Base-by-base conservation (phyloP, 345 rosid species). In the Geranium brycei region DNA sequence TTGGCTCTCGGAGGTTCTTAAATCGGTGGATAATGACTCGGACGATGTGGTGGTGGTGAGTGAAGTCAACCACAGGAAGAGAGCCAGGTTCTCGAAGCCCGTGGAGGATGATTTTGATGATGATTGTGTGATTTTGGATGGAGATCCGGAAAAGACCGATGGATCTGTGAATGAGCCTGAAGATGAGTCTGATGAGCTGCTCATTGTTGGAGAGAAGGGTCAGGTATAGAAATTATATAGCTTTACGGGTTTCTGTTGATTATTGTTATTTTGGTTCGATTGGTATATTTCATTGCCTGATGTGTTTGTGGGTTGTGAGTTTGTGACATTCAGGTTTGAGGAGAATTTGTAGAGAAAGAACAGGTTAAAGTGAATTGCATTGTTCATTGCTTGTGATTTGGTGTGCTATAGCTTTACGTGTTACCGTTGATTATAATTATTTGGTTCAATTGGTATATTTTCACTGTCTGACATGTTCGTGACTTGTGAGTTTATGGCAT, bases 101-200 rank as follows among this genome's bases (percentile, higher is more conserved):
- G 19, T 57, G 38, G 65, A 38, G 11, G 23, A 14, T 19, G 75
- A 62, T 2, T 81, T 69, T 17, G 87, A 86, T 31, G 85, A 80
- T 40, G 91, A 86, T 69, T 86, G 85, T 63, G 77, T 86, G 13
- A 55, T 86, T 62, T 73, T 86, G 67, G 87, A 83, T 5, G 75
- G 79, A 6, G 85, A 86, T 75, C 91, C 91, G 8, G 85, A 86
- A 32, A 80, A 80, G 62, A n/a, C 70, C 4, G 73, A 17, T 4
- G 61, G 64, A 19, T 65, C 57, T 31, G 70, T n/a, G 0, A 66
- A 64, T 55, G 72, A 71, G 41, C 13, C 62, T 1, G 68, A 23
- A 1, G 57, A 18, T 14, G 81, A 64, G 11, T 76, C 72, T 16
- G 85, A 81, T 68, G 91, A 83, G 41, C 66, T 81, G 75, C 75